Conservation (phyloP, 2,329 filamentous ascomycete species). For the Sporothrix protearum region DNA sequence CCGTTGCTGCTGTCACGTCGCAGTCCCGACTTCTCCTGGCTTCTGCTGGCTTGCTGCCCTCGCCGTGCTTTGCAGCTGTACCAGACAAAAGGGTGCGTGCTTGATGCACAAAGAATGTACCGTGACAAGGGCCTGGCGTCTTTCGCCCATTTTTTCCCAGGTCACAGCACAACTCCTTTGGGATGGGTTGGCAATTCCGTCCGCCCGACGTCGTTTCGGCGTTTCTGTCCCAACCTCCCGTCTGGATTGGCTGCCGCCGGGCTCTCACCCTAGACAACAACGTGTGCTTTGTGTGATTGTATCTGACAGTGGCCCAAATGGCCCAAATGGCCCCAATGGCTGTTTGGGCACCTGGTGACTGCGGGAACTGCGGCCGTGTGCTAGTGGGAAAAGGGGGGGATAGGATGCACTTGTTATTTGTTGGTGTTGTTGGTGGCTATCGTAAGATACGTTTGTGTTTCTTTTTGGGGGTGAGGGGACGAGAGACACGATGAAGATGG, state of each 20-base stretch:
- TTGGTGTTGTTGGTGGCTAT: slow-evolving; percentile 1
- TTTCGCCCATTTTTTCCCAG: neutral
- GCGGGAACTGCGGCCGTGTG: slow-evolving; percentile 18
- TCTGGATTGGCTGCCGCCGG: slow-evolving; percentile 11
- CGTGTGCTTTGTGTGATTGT: neutral
- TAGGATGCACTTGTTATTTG: neutral
- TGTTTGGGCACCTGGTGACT: slow-evolving; percentile 16
- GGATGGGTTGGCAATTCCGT: slow-evolving; percentile 25
- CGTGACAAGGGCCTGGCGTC: slow-evolving; percentile 8
- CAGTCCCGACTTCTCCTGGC: neutral
- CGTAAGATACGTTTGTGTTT: slow-evolving; percentile 16
- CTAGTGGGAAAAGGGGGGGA: neutral
- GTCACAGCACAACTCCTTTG: slow-evolving; percentile 9
- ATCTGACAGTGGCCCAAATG: neutral
- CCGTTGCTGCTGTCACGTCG: neutral
- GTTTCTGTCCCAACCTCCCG: slow-evolving; percentile 18
- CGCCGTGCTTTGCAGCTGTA: neutral
- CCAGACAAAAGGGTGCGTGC: neutral
- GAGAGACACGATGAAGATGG: neutral
- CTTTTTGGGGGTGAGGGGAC: neutral
- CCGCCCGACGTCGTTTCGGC: slow-evolving; percentile 26
- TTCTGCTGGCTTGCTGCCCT: neutral
- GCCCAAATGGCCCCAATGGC: neutral
- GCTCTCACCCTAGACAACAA: slow-evolving; percentile 1
- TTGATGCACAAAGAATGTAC: neutral